Percentiles rank a stretch among this genome's conserved stretches.
phyloP scores from a whole-genome alignment of 805 yeast species.

The Blastobotrys robertii region DNA sequence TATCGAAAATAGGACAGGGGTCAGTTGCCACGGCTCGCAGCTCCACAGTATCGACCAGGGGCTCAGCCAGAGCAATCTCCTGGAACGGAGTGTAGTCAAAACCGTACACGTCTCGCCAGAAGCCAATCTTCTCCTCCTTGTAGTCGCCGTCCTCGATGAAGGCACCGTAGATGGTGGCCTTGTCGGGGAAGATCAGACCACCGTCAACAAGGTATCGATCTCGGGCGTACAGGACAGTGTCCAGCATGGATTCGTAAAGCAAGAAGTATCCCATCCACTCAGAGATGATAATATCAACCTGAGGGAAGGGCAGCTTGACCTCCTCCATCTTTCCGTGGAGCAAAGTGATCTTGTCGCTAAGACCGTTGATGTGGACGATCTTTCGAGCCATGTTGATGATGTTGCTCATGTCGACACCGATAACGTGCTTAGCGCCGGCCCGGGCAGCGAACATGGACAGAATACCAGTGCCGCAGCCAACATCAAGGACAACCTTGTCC shows the following conservation, averaged over 20 bases:
- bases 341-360: constrained; percentile 75
- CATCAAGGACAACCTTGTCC: constrained; percentile 90
- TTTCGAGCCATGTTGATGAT: constrained; percentile 94
- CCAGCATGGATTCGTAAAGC: constrained; percentile 94
- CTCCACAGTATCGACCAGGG: constrained; percentile 92
- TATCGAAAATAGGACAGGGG: constrained; percentile 57
- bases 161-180: constrained; percentile 80
- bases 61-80: constrained; percentile 80
- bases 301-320: constrained; percentile 66
- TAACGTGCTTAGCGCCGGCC: constrained; percentile 98
- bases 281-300: constrained; percentile 89
- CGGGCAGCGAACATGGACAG: constrained; percentile 95
- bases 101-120: constrained; percentile 96
- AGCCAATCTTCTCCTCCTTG: constrained; percentile 81
- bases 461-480: constrained; percentile 98
- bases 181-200: constrained; percentile 92
- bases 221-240: constrained; percentile 89
- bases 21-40: constrained; percentile 67
- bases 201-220: constrained; percentile 71
- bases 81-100: constrained; percentile 91
- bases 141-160: constrained; percentile 89
- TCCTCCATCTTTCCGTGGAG: constrained; percentile 93
- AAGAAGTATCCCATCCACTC: constrained; percentile 99
- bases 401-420: constrained; percentile 94
- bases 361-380: constrained; percentile 76